A percentile compares a stretch with the other conserved stretches of the same genome.
These are phyloP conservation scores for Saturnispora zaruensis DNA, from an alignment of 805 yeast species.

Conservation along the genomic window DNA sequence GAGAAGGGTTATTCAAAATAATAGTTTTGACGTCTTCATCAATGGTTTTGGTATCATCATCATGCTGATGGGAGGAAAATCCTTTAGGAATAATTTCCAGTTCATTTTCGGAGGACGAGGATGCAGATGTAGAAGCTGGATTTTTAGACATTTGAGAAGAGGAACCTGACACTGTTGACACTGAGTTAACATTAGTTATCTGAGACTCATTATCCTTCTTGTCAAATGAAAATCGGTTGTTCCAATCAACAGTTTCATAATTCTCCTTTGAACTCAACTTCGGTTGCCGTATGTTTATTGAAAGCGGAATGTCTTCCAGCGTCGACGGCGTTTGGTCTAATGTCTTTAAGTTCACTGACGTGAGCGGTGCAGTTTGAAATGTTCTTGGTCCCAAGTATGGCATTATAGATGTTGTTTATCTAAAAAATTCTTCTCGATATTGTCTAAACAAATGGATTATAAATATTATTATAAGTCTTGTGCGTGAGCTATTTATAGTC, in stretches of 20 bases:
- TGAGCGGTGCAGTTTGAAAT: conserved; percentile 29
- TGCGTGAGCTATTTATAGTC: not conserved
- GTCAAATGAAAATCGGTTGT: not conserved
- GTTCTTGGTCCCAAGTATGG: conserved; percentile 31
- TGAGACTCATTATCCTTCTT: not conserved
- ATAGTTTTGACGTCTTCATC: not conserved
- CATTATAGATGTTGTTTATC: conserved; percentile 15
- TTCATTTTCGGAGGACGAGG: conserved; percentile 16
- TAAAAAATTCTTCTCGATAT: not conserved
- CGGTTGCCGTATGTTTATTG: not conserved
- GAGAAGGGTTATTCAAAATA: not conserved
- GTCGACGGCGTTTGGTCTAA: conserved; percentile 13
- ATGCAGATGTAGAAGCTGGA: conserved; percentile 23
- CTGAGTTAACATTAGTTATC: not conserved
- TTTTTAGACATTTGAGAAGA: conserved; percentile 16
- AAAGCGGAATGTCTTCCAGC: not conserved
- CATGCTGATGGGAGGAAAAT: not conserved
- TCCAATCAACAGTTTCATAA: not conserved
- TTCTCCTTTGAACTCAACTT: not conserved
- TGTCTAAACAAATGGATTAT: not conserved
- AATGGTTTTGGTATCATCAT: not conserved
- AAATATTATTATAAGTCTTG: too few species aligned
- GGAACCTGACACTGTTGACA: not conserved
- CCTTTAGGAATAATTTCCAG: not conserved
- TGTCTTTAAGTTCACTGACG: conserved; percentile 26